Evolutionary conservation across 73 alveolate genomes (phyloP), one percentile per base, ranked within the genome.

Genomic region (Paramecium primaurelia): DNA sequence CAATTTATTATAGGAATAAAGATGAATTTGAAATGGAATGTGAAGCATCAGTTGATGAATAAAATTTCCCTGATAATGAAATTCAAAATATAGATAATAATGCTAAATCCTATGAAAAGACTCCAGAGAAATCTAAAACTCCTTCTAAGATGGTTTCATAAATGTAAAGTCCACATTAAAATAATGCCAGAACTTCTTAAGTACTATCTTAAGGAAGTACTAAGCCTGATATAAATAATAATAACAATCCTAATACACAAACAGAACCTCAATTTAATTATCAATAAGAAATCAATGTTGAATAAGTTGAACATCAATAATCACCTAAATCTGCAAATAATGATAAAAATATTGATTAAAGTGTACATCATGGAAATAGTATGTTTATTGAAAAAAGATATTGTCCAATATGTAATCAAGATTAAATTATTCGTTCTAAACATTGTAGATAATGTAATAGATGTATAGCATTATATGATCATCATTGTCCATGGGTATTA

Each of bases 401-500:
- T 22, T 75, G 88, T 75, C 58, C 58, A 1, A 22, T 37, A 0
- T 75, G 88, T 22, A 75, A 75, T 40, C 30, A 34, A 40, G 88
- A 75, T 37, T 34, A 34, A 75, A 37, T 75, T 9, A 37, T 40
- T 4, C 42, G 88, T 6, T 75, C 88, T 14, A 75, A 75, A 75
- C 88, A 75, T 40, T 75, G 88, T 40, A 10, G 60, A n/a, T 16
- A 20, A 7, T 75, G 88, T 10, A 40, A 40, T 20, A 75, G 49
- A 75, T 75, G 88, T 75, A 45, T 75, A 16, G 88, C 38, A 37
- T 37, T 75, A 16, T 75, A 32, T 40, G 88, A 75, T 40, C 88
- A 75, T 75, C 88, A 75, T 40, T 75, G 88, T 75, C 88, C 88
- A 75, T 75, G 88, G 88, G 88, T 54, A 54, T 54, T 16, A 18